Evolutionary conservation across 2,329 filamentous ascomycete genomes (phyloP), one percentile per base, ranked within the genome.

Genomic region (Claviceps purpurea): DNA sequence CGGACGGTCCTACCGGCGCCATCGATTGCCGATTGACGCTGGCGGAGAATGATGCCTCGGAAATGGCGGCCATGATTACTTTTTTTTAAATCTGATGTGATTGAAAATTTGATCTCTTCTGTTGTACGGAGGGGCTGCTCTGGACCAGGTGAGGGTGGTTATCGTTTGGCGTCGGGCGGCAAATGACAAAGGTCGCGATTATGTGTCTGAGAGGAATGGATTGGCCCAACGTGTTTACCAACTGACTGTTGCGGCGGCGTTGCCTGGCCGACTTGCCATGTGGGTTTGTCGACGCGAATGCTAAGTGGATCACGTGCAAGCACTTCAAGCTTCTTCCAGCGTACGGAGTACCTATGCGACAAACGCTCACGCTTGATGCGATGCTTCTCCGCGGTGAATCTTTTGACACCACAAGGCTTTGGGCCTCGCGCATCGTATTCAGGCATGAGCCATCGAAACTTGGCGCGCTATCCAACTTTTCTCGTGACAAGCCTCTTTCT

Each of bases 31-130:
- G 74, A 61, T 71, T 72, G 47, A 76, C 69, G 67, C 79, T 82
- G 52, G 78, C 78, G 13, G 84, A 86, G 59, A 85, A 74, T 26
- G 84, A 84, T 8, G 82, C 76, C 59, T 87, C 84, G 60, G 89
- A 89, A 56, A 77, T 70, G 38, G 76, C 77, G 34, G 76, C 65
- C 74, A 83, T 84, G 53, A 26, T 62, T 38, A n/a, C n/a, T 13
- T 37, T 24, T 4, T 11, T 45, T 18, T 7, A 3, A 18, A 16
- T n/a, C 7, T 24, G 11, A 42, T 47, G 30, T 11, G 11, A 11
- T 37, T 13, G 16, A 37, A 10, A 20, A 10, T 2, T 22, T 3
- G 16, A 26, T 10, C 1, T 6, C 20, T 30, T 45, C 14, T n/a
- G 16, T 30, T 18, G 2, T 16, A 34, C 10, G 30, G 3, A 34